These are phyloP conservation scores for Aspergillus spinulosporus DNA, from an alignment of 2,329 filamentous ascomycete genomes.

Conservation along the genomic window DNA sequence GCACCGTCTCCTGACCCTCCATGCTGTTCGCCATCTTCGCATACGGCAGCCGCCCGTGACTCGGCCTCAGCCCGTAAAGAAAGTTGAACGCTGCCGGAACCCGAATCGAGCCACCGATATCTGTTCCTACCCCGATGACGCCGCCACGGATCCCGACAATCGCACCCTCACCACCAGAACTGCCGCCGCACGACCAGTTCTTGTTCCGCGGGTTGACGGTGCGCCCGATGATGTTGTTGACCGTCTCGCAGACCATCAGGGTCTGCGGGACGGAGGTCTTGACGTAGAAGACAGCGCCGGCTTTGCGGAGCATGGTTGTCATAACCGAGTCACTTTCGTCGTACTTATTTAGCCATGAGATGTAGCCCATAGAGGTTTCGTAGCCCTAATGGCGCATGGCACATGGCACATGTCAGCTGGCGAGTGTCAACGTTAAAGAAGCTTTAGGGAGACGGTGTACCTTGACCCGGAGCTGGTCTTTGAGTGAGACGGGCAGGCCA, in stretches of 20 bases:
- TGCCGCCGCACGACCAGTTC: constrained; percentile 65
- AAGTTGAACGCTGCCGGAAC: constrained; percentile 46
- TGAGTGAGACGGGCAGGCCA: constrained; percentile 59
- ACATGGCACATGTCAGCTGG: constrained; percentile 2
- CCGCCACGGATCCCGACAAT: constrained; percentile 58
- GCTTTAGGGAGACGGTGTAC: background rate
- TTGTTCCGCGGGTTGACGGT: constrained; percentile 64
- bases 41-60: constrained; percentile 36
- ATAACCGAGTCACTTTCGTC: constrained; percentile 24
- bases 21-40: constrained; percentile 36
- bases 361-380: constrained; percentile 23
- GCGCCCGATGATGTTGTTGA: constrained; percentile 65
- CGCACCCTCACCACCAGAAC: constrained; percentile 67
- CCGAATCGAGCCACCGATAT: constrained; percentile 55
- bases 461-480: constrained; percentile 61
- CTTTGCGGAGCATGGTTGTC: constrained; percentile 42
- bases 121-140: constrained; percentile 63
- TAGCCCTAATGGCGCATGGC: constrained; percentile 20
- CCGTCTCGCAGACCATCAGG: constrained; percentile 68
- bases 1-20: constrained; percentile 33
- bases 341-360: constrained; percentile 22
- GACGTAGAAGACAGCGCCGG: constrained; percentile 58
- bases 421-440: background rate
- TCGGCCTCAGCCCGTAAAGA: constrained; percentile 44
- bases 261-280: constrained; percentile 62